These are phyloP conservation scores for Diaporthe sp. DNA, from an alignment of 2,329 filamentous ascomycete species.

Conservation along the genomic window DNA sequence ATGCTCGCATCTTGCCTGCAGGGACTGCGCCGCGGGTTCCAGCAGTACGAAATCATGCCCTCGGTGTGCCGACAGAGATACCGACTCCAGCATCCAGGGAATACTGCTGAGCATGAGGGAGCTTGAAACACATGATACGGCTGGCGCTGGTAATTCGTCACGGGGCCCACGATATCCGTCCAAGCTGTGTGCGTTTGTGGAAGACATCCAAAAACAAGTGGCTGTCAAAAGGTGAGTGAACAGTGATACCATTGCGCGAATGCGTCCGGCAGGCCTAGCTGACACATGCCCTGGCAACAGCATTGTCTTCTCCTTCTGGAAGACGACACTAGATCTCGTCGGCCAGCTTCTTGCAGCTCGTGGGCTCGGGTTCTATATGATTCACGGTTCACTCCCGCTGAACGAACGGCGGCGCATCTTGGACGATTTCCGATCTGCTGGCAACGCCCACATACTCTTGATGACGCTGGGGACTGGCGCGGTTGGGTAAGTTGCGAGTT, in stretches of 20 bases:
- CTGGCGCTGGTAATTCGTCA: background rate
- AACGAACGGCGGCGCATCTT: constrained; percentile 54
- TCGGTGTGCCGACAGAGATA: background rate
- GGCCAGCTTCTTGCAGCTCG: constrained; percentile 47
- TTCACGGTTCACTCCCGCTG: constrained; percentile 59
- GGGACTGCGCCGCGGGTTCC: background rate
- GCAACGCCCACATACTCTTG: constrained; percentile 55
- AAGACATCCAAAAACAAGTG: constrained; percentile 46
- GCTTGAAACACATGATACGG: background rate
- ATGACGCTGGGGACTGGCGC: constrained; percentile 68
- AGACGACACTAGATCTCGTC: constrained; percentile 56
- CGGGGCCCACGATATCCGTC: constrained; percentile 46
- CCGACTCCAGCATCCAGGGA: background rate
- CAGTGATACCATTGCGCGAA: too few species aligned
- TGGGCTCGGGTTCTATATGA: constrained; percentile 51
- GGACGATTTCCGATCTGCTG: constrained; percentile 51
- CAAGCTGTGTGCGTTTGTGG: constrained; percentile 51
- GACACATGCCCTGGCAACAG: constrained; percentile 45
- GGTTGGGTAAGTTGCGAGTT: constrained; percentile 56
- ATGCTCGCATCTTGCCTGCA: background rate
- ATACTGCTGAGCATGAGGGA: background rate
- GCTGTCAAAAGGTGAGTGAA: constrained; percentile 5
- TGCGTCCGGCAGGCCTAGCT: constrained; percentile 6
- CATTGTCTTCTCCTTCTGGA: constrained; percentile 63
- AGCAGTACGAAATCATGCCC: background rate